Conservation (phyloP, 1,139 yeast genomes). For the Blastobotrys persicus region DNA sequence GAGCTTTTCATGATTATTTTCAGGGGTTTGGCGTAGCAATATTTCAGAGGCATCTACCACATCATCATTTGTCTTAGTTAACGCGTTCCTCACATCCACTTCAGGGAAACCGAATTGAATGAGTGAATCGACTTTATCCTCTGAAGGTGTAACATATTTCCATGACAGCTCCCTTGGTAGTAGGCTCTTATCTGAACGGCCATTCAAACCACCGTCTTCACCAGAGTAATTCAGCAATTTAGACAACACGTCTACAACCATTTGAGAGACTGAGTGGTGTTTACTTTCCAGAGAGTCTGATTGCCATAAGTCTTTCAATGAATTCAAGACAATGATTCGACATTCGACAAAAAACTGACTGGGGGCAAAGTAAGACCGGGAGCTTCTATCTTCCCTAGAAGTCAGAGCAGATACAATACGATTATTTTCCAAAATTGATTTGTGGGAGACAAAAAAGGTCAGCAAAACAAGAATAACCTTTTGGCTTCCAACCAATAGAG, state of each 20-base stretch:
- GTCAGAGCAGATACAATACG: constrained; percentile 24
- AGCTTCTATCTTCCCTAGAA: constrained; percentile 29
- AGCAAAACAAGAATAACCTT: constrained; percentile 26
- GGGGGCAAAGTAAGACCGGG: constrained; percentile 33
- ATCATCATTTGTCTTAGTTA: constrained; percentile 22
- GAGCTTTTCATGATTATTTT: not conserved
- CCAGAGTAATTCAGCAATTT: constrained; percentile 25
- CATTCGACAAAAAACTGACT: constrained; percentile 36
- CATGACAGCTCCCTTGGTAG: constrained; percentile 35
- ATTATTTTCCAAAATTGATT: constrained; percentile 26
- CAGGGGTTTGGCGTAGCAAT: not conserved
- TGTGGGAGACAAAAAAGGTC: constrained; percentile 24
- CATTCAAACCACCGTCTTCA: constrained; percentile 22
- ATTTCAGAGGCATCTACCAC: constrained; percentile 9
- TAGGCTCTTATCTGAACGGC: constrained; percentile 16
- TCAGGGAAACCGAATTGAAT: constrained; percentile 46
- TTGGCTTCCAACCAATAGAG: constrained; percentile 22
- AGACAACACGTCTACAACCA: constrained; percentile 27
- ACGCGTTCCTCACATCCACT: constrained; percentile 40
- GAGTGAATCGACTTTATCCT: constrained; percentile 50
- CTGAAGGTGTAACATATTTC: constrained; percentile 51
- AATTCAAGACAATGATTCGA: constrained; percentile 29
- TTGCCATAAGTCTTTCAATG: constrained; percentile 31
- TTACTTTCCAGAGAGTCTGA: constrained; percentile 26
- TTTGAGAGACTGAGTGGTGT: constrained; percentile 25